A percentile compares a stretch with the other conserved stretches of the same genome.
phyloP scores from a whole-genome alignment of 2,329 filamentous ascomycete species.

The Talaromyces funiculosus region DNA sequence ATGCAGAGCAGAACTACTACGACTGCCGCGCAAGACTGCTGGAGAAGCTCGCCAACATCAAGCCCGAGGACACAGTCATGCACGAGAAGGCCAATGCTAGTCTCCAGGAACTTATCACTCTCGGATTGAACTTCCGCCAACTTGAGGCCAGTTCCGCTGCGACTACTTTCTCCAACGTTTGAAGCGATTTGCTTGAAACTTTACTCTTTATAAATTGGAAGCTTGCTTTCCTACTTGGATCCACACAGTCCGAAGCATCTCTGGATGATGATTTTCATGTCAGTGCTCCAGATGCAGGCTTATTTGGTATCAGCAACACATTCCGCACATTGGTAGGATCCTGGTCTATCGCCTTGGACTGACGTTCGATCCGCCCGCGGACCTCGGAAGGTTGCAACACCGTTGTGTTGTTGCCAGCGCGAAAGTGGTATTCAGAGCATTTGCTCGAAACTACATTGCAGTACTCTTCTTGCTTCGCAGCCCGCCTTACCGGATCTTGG shows the following conservation, averaged over 20 bases:
- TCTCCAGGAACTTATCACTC: constrained; percentile 39
- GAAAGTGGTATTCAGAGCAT: not conserved
- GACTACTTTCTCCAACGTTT: constrained; percentile 29
- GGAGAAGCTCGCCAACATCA: constrained; percentile 35
- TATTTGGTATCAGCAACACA: not conserved
- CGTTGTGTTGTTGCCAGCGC: not conserved
- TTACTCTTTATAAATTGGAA: not conserved
- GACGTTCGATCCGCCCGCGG: not conserved
- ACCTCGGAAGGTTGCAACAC: not conserved
- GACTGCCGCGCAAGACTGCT: constrained; percentile 36
- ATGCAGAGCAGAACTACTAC: constrained; percentile 38
- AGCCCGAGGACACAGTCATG: constrained; percentile 35
- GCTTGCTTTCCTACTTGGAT: not conserved
- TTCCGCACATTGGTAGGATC: not conserved
- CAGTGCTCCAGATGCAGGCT: not conserved
- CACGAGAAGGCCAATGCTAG: constrained; percentile 42
- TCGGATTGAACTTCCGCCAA: constrained; percentile 39
- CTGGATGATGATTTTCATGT: not conserved
- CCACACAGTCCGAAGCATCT: not conserved
- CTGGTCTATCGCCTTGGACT: not conserved
- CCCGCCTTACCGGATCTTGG: not conserved
- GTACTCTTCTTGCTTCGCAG: not conserved
- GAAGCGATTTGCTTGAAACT: constrained; percentile 15
- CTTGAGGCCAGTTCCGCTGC: constrained; percentile 38
- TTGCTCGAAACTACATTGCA: not conserved